Percentiles rank a stretch among this genome's conserved stretches.
phyloP scores from a whole-genome alignment of 352 stramenopile species.

The Phytophthora nicotianae region DNA sequence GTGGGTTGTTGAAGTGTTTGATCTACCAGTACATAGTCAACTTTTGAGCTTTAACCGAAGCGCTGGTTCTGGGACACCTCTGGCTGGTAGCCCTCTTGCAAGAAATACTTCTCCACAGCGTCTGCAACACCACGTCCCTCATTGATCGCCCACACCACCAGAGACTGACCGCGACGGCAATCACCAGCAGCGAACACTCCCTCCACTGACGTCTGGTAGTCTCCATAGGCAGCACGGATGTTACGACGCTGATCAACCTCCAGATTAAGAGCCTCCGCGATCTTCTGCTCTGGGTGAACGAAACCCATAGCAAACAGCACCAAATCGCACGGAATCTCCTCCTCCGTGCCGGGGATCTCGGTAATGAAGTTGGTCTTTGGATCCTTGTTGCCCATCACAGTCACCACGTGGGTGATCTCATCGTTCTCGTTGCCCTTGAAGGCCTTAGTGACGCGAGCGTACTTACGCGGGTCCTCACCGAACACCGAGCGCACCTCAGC shows the following conservation, averaged over 20 bases:
- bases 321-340: slow-evolving; percentile 94
- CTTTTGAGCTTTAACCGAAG: slow-evolving; percentile 48
- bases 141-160: slow-evolving; percentile 99
- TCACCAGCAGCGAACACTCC: slow-evolving; percentile 97
- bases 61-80: slow-evolving; percentile 85
- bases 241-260: slow-evolving; percentile 95
- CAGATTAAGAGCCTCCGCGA: slow-evolving; percentile 89
- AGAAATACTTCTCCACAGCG: slow-evolving; percentile 83
- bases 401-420: slow-evolving; percentile 83
- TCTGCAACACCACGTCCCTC: slow-evolving; percentile 95
- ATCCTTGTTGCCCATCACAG: slow-evolving; percentile 52
- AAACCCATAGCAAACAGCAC: slow-evolving; percentile 99
- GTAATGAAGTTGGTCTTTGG: slow-evolving; percentile 78
- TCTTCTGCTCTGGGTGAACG: slow-evolving; percentile 91
- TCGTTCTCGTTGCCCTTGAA: slow-evolving; percentile 80
- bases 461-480: slow-evolving; percentile 90
- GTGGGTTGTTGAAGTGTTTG: slow-evolving; percentile 14
- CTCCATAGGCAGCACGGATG: slow-evolving; percentile 92
- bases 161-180: slow-evolving; percentile 96
- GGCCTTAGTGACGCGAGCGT: slow-evolving; percentile 74
- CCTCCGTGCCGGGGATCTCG: slow-evolving; percentile 86
- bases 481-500: slow-evolving; percentile 94
- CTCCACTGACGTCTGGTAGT: slow-evolving; percentile 94
- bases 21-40: slow-evolving; percentile 36
- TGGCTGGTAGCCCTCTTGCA: slow-evolving; percentile 76